Conservation (phyloP, 257 asterid species). For the Penstemon davidsonii region DNA sequence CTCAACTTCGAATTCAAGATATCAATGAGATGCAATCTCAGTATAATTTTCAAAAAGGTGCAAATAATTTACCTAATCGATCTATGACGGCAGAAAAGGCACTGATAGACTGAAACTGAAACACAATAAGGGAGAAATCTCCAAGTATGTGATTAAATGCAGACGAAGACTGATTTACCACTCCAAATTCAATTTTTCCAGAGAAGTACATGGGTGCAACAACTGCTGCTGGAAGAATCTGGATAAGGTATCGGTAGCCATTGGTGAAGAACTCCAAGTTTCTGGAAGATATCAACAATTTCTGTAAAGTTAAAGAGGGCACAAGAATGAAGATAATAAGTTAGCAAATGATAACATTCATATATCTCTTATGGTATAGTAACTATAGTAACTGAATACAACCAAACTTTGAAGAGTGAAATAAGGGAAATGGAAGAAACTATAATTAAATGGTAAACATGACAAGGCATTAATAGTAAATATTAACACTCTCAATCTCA, state of each 20-base stretch:
- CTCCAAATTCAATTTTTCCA: slow-evolving; percentile 96
- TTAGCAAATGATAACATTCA: slow-evolving; percentile 4
- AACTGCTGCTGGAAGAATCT: slow-evolving; percentile 95
- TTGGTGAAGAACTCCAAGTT: slow-evolving; percentile 92
- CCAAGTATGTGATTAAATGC: slow-evolving; percentile 95
- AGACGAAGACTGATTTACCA: slow-evolving; percentile 81
- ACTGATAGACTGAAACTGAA: slow-evolving; percentile 88
- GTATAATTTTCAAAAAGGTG: slow-evolving; percentile 20
- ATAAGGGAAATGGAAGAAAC: slow-evolving; percentile 18
- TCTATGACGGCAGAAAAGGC: slow-evolving; percentile 94
- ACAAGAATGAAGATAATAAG: slow-evolving; percentile 20
- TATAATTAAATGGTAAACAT: neutral
- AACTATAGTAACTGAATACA: neutral
- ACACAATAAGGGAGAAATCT: slow-evolving; percentile 81
- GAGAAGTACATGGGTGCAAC: slow-evolving; percentile 97
- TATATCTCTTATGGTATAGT: slow-evolving; percentile 6
- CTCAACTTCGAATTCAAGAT: slow-evolving; percentile 13
- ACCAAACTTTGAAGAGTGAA: neutral
- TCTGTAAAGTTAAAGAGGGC: slow-evolving; percentile 54
- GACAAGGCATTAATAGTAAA: neutral
- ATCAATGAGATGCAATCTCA: neutral
- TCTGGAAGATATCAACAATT: slow-evolving; percentile 84
- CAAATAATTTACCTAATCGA: slow-evolving; percentile 62
- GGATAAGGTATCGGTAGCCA: slow-evolving; percentile 89
- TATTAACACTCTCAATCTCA: slow-evolving; percentile 3